phyloP scores from a whole-genome alignment of 257 asterid species.

The Capsicum baccatum region DNA sequence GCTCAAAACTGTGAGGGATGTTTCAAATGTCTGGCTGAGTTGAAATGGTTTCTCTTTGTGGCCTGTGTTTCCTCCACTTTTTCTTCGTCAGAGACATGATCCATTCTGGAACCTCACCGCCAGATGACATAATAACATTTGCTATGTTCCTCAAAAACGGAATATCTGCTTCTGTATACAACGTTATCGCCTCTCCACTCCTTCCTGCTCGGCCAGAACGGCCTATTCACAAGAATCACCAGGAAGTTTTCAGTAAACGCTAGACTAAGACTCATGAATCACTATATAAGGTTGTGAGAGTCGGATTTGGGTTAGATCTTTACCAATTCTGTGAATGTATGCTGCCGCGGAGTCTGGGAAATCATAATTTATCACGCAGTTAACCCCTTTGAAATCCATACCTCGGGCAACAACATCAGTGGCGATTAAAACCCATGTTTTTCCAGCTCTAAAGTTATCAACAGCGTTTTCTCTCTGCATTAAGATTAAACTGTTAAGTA shows the following conservation, averaged over 20 bases:
- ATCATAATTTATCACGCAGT: conserved; percentile 86
- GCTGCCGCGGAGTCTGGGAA: conserved; percentile 88
- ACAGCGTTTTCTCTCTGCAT: conserved; percentile 78
- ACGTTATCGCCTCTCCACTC: conserved; percentile 84
- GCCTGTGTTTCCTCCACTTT: conserved; percentile 90
- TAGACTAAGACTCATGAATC: background rate
- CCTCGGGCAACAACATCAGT: conserved; percentile 96
- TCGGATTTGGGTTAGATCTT: conserved; percentile 21
- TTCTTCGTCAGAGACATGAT: conserved; percentile 63
- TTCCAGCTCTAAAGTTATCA: conserved; percentile 81
- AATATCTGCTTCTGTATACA: conserved; percentile 81
- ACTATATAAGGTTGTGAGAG: background rate
- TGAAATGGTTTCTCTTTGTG: conserved; percentile 71
- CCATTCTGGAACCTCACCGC: conserved; percentile 83
- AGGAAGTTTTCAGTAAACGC: background rate
- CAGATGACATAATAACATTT: conserved; percentile 80
- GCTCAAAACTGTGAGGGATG: background rate
- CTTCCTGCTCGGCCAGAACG: conserved; percentile 95
- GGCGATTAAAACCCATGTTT: conserved; percentile 94
- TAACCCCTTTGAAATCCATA: conserved; percentile 95
- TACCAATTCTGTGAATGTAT: conserved; percentile 90
- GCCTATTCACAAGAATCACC: conserved; percentile 46
- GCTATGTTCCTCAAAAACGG: conserved; percentile 72
- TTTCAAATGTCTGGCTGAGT: conserved; percentile 40
- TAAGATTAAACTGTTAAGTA: conserved; percentile 21